Evolutionary conservation across 495 filamentous ascomycete species (phyloP).

Genomic region (Bryoglossum gracile): DNA sequence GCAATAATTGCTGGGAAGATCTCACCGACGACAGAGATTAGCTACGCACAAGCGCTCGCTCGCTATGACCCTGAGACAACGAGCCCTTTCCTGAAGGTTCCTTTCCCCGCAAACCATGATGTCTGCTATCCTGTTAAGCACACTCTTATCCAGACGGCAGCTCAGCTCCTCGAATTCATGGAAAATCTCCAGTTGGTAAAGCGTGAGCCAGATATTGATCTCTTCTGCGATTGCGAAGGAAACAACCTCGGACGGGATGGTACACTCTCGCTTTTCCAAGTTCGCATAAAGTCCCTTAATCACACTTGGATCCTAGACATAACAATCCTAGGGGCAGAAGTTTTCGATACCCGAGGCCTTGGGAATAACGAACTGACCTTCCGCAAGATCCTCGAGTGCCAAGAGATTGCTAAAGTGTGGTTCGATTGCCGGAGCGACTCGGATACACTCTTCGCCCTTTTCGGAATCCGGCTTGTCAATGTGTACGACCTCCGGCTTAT

Average conservation of each 20-base stretch:
- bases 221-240: neutral
- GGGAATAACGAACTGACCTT: neutral
- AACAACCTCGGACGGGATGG: neutral
- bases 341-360: neutral
- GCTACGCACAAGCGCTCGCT: too few relatives aligned
- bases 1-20: too few relatives aligned
- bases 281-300: neutral
- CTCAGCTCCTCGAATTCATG: neutral
- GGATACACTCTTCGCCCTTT: slow-evolving; percentile 41
- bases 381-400: slow-evolving; percentile 37
- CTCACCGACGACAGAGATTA: too few relatives aligned
- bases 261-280: neutral
- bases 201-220: neutral
- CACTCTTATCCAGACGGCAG: neutral
- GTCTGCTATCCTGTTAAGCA: too few relatives aligned
- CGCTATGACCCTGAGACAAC: too few relatives aligned
- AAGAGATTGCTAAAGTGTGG: slow-evolving; percentile 36
- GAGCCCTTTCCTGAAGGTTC: too few relatives aligned
- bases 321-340: neutral
- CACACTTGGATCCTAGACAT: neutral
- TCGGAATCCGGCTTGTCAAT: slow-evolving; percentile 27
- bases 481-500: slow-evolving; percentile 50
- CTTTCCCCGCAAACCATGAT: too few relatives aligned
- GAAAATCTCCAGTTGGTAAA: neutral
- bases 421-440: slow-evolving; percentile 48